Evolutionary conservation across 1,139 yeast species (phyloP), one percentile per base, ranked within the genome.

Genomic region (Lodderomyces metapsilosis): DNA sequence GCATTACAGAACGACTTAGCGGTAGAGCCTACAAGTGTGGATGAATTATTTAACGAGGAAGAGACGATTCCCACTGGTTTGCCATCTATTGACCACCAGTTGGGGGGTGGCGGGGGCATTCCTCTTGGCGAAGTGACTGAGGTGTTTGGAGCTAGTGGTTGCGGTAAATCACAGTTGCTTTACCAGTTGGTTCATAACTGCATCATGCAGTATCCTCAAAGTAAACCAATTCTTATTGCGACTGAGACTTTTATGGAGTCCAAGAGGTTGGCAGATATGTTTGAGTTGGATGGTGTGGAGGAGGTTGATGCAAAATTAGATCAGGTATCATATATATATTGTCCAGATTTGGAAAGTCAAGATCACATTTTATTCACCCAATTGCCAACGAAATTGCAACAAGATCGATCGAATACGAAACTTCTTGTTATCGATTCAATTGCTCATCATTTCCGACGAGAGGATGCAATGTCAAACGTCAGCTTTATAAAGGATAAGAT

Each of bases 381-480:
- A 53, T 62, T 89, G 4, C 95, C 95, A 0, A 60, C 73, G 1
- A 57, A 80, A 34, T 55, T 82, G 9, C 63, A 70, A 22, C 58
- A 72, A 36, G 65, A 70, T 11, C 50, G 55, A 9, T 59, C 60
- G 4, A 56, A 65, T 2, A 69, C 80, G 2, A 82, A 77, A 35
- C 52, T 85, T 16, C 66, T 89, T 0, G 70, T 88, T 0, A 71
- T 89, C 8, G 97, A 89, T 59, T 85, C 95, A 28, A 80, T 89
- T n/a, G 88, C 96, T 0, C 94, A 88, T 48, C 96, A 88, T 57
- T 66, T 84, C 40, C 65, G 96, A 43, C 80, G 84, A 2, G 94
- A 85, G 51, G 70, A 81, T 34, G 66, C 68, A 5, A 59, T 68
- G 6, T 57, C 62, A 39, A 66, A 58, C 46, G 49, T 61, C 2